phyloP scores from a whole-genome alignment of 2,329 filamentous ascomycete species.

The Fusarium chuoi region DNA sequence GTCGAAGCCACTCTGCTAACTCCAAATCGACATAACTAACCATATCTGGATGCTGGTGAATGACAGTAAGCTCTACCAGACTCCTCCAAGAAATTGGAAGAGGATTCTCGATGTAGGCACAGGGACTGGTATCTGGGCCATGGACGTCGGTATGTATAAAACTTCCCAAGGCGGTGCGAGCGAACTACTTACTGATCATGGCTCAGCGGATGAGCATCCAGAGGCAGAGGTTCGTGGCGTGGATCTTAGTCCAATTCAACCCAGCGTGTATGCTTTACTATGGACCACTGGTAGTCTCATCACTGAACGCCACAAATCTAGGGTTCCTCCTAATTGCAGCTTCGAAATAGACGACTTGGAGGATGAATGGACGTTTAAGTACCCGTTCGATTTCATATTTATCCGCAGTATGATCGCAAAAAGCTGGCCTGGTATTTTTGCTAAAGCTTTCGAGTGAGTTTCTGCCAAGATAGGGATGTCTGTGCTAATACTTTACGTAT shows the following conservation, averaged over 20 bases:
- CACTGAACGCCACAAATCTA: not conserved
- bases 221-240: not conserved
- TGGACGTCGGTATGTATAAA: not conserved
- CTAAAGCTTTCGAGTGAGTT: not conserved
- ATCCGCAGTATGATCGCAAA: not conserved
- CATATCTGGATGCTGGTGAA: not conserved
- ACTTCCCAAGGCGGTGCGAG: not conserved
- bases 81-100: not conserved
- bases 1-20: not conserved
- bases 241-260: not conserved
- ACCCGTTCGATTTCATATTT: not conserved
- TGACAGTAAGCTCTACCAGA: not conserved
- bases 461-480: rapidly evolving
- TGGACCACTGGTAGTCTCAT: no score
- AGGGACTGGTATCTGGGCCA: not conserved
- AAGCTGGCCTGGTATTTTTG: not conserved
- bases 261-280: not conserved
- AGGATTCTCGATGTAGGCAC: not conserved
- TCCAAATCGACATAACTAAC: not conserved
- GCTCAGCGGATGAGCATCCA: not conserved
- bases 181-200: not conserved
- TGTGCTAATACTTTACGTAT: not conserved
- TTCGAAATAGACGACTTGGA: not conserved
- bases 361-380: rapidly evolving
- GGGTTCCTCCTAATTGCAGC: not conserved